Base-by-base conservation (phyloP, 176 grass and related monocot genomes). In the Bonia amplexicaulis region DNA sequence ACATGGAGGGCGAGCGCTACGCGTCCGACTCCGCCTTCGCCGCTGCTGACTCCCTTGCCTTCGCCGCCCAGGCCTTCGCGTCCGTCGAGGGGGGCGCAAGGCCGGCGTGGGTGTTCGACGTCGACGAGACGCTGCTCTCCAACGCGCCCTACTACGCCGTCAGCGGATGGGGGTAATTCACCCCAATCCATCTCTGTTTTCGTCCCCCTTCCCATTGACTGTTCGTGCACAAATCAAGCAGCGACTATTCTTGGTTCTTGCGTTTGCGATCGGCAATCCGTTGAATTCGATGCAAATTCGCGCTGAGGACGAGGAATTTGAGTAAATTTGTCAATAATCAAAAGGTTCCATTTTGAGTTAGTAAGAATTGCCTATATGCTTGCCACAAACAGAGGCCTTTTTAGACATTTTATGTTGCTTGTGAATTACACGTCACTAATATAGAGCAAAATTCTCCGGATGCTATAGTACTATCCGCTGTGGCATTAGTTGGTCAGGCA, bases 111-210 rank as follows among this genome's bases (percentile, higher is more conserved):
- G 75, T 97, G 39, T 97, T 97, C 69, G 95, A 97, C 84, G 74
- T 95, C 42, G 95, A 97, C 84, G 95, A 97, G 90, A 97, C 93
- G 84, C 83, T 95, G 41, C 91, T 97, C 58, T 88, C 78, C 29
- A 95, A 95, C 77, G 49, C 69, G 17, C 93, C 91, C 1, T 95
- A 93, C 85, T 97, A 97, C 75, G 85, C 89, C 41, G 85, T 13
- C 76, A 80, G 88, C 47, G 85, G 76, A 72, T 95, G 88, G 88
- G 93, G 93, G 95, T 97, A 90, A 88, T 59, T 73, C 11, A 40
- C 71, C 46, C 5, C 20, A 33, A 11, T 67, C 23, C 33, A 16
- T 3, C 62, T 71, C n/a, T 53, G 44, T 0, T 41, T 54, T 14
- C 20, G 20, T 20, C 39, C 0, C 26, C 20, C 1, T 57, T 40